These are phyloP conservation scores for Talaromyces ruber DNA, from an alignment of 495 filamentous ascomycete species.

Conservation along the genomic window DNA sequence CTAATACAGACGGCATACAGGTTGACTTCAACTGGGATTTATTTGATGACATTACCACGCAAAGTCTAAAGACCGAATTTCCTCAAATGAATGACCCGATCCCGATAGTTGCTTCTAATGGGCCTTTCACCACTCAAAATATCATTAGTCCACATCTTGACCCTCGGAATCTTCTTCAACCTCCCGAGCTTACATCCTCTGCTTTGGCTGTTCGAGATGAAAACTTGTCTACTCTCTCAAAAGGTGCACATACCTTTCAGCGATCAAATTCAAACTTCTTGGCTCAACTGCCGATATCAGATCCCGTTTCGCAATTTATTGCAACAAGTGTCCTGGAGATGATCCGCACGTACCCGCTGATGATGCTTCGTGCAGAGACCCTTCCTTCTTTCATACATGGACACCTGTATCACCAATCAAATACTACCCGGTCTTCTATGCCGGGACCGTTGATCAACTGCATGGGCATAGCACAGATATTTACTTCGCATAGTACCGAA, in stretches of 20 bases:
- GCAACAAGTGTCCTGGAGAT: conserved; percentile 6
- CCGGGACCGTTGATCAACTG: conserved; percentile 11
- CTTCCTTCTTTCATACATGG: conserved; percentile 14
- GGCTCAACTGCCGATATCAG: not conserved
- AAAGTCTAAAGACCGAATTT: not conserved
- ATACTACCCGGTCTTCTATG: not conserved
- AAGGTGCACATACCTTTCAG: not conserved
- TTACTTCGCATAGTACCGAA: conserved; percentile 10
- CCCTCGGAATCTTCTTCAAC: not conserved
- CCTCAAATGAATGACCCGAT: not conserved
- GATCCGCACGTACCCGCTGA: conserved; percentile 10
- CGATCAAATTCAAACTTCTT: not conserved
- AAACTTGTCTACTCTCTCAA: not conserved
- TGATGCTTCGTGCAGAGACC: conserved; percentile 15
- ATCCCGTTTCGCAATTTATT: not conserved
- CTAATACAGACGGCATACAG: not conserved
- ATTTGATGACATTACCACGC: not conserved
- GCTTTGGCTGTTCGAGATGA: not conserved
- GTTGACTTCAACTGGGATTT: not conserved
- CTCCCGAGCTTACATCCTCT: not conserved
- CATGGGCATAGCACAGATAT: conserved; percentile 14
- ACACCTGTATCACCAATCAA: conserved; percentile 3
- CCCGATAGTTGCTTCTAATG: no score
- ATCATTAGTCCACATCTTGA: not conserved
- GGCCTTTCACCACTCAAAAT: not conserved